Base-by-base conservation (phyloP, 805 yeast species). In the Hagleromyces aurorensis region DNA sequence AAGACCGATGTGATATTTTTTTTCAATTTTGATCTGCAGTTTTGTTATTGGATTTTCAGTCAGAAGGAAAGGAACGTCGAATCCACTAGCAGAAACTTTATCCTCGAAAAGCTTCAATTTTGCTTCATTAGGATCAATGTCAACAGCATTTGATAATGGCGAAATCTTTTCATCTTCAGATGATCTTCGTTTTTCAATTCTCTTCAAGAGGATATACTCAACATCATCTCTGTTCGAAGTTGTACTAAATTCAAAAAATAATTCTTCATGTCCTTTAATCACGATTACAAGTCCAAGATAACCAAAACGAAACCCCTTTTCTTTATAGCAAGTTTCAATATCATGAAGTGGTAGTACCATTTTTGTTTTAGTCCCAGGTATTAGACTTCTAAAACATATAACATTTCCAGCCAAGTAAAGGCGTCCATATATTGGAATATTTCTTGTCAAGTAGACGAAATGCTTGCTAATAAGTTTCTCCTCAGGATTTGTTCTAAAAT, bases 351-450 rank as follows among this genome's bases (percentile, higher is more conserved):
- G 97, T 6, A 89, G 55, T 5, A 86, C 72, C 94, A 89, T 83
- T 34, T 72, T 72, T 1, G 94, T 80, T 20, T 71, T 69, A 0
- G 80, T 66, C 0, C 93, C 91, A 0, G 93, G 93, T 3, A 84
- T 47, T 20, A 84, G 61, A 20, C 94, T 78, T 37, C 91, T 64
- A 57, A 81, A 89, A 40, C 94, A 87, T n/a, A 89, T 50, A 33
- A 69, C 72, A 17, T 65, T 65, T 12, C 68, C 61, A 0, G 94
- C 83, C 8, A 89, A 44, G 51, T 85, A 85, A 2, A 87, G 47
- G 44, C 83, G 82, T 1, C 97, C 97, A 55, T 83, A 86, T 1
- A 76, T 61, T 1, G 95, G 95, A 12, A 84, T 59, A 8, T 80
- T 70, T 40, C 81, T 69, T 40, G 72, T 77, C 11, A 85, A 48